Evolutionary conservation across 768 basidiomycete species (phyloP), one percentile per base, ranked within the genome.

Genomic region (Mycena filopes): DNA sequence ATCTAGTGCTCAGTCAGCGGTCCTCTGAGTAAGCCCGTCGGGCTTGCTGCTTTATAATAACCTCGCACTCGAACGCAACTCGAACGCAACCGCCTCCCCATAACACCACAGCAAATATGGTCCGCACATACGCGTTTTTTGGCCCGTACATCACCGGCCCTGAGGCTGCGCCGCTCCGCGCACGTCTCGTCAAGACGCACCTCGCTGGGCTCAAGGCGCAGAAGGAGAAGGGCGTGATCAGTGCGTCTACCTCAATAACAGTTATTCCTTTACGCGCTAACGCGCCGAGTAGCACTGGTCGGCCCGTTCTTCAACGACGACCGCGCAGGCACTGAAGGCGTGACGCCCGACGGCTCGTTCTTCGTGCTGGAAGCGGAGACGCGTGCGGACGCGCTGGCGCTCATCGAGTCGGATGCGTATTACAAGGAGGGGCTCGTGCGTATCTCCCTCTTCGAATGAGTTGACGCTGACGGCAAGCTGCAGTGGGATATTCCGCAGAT

Each of bases 61-160:
- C n/a, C n/a, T n/a, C n/a, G n/a, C 31, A 33, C 31, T 33, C 31
- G 31, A 33, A 33, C 33, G 33, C 33, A 33, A 33, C 33, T 12
- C 33, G 33, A 6, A 33, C 33, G 33, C 36, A 36, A n/a, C n/a
- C n/a, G n/a, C 36, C 15, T 15, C 10, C 36, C 36, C 10, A 9
- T 15, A 36, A 36, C 36, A 5, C 36, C 15, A 36, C 36, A 2
- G 21, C 53, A 25, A 21, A 4, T 49, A 66, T 66, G 65, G 33
- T 55, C 9, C 67, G 62, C 25, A 64, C 55, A 60, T 68, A 55
- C 49, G 57, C 46, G 3, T 56, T 68, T 48, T 60, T 64, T 36
- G 67, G 57, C 45, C 67, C 67, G 4, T 68, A 68, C 45, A 56
- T 68, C 53, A 68, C 51, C 5, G 48, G 41, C 6, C 33, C 62